Evolutionary conservation across 345 rosid species (phyloP).

Genomic region (Punica granatum): DNA sequence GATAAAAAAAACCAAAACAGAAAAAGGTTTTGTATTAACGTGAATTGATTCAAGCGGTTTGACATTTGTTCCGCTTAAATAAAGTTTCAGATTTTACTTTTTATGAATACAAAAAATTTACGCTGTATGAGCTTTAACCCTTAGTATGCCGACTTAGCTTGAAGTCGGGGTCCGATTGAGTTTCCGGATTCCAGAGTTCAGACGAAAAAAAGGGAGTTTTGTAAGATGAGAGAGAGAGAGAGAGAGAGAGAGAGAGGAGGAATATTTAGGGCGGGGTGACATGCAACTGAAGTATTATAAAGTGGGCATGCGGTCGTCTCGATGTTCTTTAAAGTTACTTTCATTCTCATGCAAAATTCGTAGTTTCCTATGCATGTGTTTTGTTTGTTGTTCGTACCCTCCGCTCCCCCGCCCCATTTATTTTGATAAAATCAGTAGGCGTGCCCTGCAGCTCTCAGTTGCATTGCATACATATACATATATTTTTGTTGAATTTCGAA

Average conservation of each 20-base stretch:
- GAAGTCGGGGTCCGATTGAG: too few relatives aligned
- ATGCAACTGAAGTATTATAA: background rate
- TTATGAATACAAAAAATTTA: too few relatives aligned
- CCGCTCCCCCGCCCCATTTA: background rate
- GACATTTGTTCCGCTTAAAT: too few relatives aligned
- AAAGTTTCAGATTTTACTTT: too few relatives aligned
- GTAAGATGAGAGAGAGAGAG: too few relatives aligned
- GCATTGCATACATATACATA: background rate
- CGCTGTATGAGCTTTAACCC: too few relatives aligned
- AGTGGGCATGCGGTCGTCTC: constrained; percentile 3
- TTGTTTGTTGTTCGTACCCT: background rate
- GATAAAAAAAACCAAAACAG: too few relatives aligned
- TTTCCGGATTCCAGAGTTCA: too few relatives aligned
- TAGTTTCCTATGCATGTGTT: constrained; percentile 1
- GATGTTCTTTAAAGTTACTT: background rate
- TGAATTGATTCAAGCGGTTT: too few relatives aligned
- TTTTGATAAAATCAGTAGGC: background rate
- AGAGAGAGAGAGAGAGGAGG: background rate
- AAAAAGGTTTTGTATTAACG: too few relatives aligned
- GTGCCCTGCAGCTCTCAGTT: constrained; percentile 5
- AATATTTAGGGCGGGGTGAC: background rate
- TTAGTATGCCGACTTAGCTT: too few relatives aligned
- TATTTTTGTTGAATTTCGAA: background rate
- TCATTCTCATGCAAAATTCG: constrained; percentile 7
- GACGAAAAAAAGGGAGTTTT: background rate